Evolutionary conservation across 2,329 filamentous ascomycete genomes (phyloP), one percentile per base, ranked within the genome.

Genomic region (Helotiales sp.): DNA sequence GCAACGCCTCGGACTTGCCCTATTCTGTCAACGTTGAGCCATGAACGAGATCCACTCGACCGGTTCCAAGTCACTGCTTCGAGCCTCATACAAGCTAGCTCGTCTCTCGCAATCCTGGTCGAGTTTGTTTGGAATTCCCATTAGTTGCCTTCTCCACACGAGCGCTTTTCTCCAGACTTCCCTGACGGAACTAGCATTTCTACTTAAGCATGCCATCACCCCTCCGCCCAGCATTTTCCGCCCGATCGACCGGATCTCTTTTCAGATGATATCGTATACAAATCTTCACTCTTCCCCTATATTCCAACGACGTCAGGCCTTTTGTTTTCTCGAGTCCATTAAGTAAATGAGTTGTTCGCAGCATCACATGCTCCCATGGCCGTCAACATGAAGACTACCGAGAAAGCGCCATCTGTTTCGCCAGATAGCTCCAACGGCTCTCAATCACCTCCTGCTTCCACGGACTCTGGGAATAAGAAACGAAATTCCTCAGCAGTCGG

Each of bases 381-480:
- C 15, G 27, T 27, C 27, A 33, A n/a, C 19, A 48, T 48, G 46
- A 25, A n/a, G n/a, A 34, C 15, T 33, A 48, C 13, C 46, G 46
- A 48, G 25, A 48, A 48, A 48, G 29, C 15, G 10, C n/a, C 46
- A 4, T 48, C 46, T 7, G 29, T 48, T 6, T 52, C 55, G 33
- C 44, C 48, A 42, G 50, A 51, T 31, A 36, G 34, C 19, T 42
- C 36, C 22, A 52, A 22, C 29, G 27, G 10, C 29, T 57, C 47
- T 10, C 57, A 57, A 52, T 54, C 62, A 22, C 54, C 58, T 25
- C 29, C 49, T 24, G 19, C 48, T 19, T 44, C 54, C n/a, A 25
- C 47, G 15, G 52, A 57, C n/a, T 52, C 61, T 24, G 52, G 48
- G 30, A 13, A 59, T 12, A 65, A 66, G 36, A 69, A 69, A 47